Evolutionary conservation across 2,329 filamentous ascomycete genomes (phyloP), one percentile per base, ranked within the genome.

Genomic region (Lasiodiplodia sp.): DNA sequence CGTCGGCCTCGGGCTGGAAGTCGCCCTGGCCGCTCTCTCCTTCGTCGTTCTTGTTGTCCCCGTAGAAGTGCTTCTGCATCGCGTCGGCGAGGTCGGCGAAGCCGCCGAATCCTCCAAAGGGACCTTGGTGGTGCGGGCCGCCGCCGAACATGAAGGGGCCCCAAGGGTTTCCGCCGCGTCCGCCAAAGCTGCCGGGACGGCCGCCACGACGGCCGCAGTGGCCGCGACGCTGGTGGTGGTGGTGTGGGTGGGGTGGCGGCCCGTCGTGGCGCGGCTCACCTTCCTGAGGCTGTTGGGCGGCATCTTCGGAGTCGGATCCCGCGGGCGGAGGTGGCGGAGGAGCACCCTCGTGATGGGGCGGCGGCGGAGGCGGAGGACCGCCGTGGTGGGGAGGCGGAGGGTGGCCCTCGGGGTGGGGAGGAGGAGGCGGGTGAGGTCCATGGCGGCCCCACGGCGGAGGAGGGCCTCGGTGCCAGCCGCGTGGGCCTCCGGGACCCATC

Each of bases 1-100:
- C 82, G 77, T 96, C 93, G 67, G 90, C 83, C n/a, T 90, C 88
- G 0, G 91, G 91, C 5, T 79, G 78, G 78, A 92, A 91, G 69
- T 83, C 78, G 63, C 73, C 72, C 55, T 69, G 68, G 25, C 69
- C 71, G 10, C 73, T 73, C 18, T 71, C 72, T 31, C 71, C 68
- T n/a, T 62, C 60, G 2, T 67, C 69, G 65, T 69, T 67, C 10
- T 72, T 63, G 55, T 71, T 70, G 44, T 72, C 72, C 47, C 71
- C 71, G 40, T 72, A 82, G 64, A 83, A 73, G 7, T 80, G 69
- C n/a, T 71, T 62, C 40, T 68, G 67, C 51, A 68, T 65, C 6
- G 60, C 44, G 7, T 68, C 71, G n/a, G 76, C 77, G 8, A 82
- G 70, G 14, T 69, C 66, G 11, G 72, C 70, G 14, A 77, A 73